Evolutionary conservation across 1,284 basidiomycete genomes (phyloP).

Genomic region (Trametes sp.): DNA sequence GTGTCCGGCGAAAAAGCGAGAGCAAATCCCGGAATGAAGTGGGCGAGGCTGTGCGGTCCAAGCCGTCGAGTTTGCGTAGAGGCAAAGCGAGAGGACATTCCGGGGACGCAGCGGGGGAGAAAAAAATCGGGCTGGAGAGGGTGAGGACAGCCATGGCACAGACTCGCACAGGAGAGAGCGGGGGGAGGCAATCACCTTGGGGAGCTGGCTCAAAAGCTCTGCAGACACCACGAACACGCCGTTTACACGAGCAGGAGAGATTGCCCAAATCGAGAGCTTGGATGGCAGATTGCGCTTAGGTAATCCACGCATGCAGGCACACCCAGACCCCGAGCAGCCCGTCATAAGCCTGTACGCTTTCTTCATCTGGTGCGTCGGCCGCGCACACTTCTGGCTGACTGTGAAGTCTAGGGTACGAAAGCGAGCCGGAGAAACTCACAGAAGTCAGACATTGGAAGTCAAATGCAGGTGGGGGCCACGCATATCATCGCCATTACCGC

Average conservation of each 20-base stretch:
- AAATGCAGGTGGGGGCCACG: too few relatives aligned
- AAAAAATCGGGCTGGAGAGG: conserved; percentile 29
- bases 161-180: conserved; percentile 39
- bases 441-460: too few relatives aligned
- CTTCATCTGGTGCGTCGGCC: not conserved
- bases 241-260: conserved; percentile 37
- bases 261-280: conserved; percentile 18
- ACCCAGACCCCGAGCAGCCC: not conserved
- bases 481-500: too few relatives aligned
- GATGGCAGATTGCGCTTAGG: conserved; percentile 19
- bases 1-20: conserved; percentile 32
- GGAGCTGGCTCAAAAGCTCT: conserved; percentile 40
- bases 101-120: conserved; percentile 29
- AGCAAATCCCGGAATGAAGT: conserved; percentile 34
- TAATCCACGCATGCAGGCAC: conserved; percentile 18
- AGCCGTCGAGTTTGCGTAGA: conserved; percentile 18
- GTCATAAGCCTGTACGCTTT: not conserved
- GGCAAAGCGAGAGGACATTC: conserved; percentile 27
- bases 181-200: conserved; percentile 37
- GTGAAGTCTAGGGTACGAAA: too few relatives aligned
- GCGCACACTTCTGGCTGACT: too few relatives aligned
- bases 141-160: conserved; percentile 30
- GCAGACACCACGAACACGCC: conserved; percentile 43
- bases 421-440: too few relatives aligned
- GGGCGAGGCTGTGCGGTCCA: conserved; percentile 30